Conservation (phyloP, 2,329 filamentous ascomycete species). For the Hypoxylon sp. region DNA sequence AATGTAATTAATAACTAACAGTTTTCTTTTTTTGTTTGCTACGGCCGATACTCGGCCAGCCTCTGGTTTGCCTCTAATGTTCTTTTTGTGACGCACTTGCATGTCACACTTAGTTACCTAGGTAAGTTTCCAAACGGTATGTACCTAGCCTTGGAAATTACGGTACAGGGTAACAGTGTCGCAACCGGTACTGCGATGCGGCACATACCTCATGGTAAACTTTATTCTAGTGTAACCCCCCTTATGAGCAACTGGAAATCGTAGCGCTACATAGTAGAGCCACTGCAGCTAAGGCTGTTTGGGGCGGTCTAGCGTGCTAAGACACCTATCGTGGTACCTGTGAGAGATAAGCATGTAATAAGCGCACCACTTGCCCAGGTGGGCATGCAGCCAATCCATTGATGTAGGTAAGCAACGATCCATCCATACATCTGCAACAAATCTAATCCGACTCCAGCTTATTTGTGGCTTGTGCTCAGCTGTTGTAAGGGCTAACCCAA, state of each 20-base stretch:
- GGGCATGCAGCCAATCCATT: too few species aligned
- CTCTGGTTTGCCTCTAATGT: conserved; percentile 14
- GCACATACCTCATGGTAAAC: conserved; percentile 10
- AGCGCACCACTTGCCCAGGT: neutral
- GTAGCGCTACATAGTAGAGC: conserved; percentile 6
- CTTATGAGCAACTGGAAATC: neutral
- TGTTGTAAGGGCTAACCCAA: conserved; percentile 12
- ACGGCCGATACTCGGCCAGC: conserved; percentile 29
- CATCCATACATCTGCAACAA: conserved; percentile 33
- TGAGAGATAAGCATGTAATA: conserved; percentile 13
- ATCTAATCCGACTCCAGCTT: conserved; percentile 32
- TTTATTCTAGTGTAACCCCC: conserved; percentile 27
- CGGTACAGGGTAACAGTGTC: conserved; percentile 24
- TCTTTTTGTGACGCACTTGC: neutral
- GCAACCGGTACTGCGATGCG: conserved; percentile 17
- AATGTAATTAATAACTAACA: neutral
- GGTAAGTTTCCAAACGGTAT: too few species aligned
- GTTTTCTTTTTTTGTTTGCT: conserved; percentile 8
- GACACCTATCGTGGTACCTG: neutral
- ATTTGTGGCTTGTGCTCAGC: conserved; percentile 6
- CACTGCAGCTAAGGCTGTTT: conserved; percentile 12
- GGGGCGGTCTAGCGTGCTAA: conserved; percentile 1
- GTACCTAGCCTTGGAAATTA: neutral
- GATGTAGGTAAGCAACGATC: neutral
- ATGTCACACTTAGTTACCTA: conserved; percentile 1